phyloP scores from a whole-genome alignment of 2,329 filamentous ascomycete genomes.

The Aspergillus fructus region DNA sequence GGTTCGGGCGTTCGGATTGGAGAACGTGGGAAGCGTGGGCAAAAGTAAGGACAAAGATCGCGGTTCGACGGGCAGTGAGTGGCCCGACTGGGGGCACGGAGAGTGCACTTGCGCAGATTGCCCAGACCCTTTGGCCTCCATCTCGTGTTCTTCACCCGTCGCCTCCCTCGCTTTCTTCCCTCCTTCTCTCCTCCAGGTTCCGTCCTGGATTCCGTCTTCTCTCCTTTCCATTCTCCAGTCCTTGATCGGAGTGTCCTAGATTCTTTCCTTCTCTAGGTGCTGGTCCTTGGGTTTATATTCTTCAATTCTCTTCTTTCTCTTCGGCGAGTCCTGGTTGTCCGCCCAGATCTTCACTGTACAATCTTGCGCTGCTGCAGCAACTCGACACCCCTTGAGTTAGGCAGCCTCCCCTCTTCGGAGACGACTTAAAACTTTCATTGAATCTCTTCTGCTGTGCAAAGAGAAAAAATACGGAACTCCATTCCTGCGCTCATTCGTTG shows the following conservation, averaged over 20 bases:
- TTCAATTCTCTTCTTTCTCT: slow-evolving; percentile 8
- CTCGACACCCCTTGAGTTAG: slow-evolving; percentile 23
- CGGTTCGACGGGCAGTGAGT: neutral
- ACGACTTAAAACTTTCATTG: slow-evolving; percentile 5
- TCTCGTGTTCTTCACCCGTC: neutral
- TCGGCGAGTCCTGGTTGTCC: slow-evolving; percentile 41
- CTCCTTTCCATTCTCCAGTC: slow-evolving; percentile 25
- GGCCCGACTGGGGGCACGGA: neutral
- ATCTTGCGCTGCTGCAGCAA: slow-evolving; percentile 20
- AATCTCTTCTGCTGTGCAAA: slow-evolving; percentile 32
- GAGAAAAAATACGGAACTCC: slow-evolving; percentile 17
- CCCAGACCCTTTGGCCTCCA: neutral
- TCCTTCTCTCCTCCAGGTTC: slow-evolving; percentile 16
- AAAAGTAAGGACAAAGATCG: neutral
- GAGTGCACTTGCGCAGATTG: neutral
- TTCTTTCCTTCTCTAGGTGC: slow-evolving; percentile 23
- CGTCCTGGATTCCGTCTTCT: slow-evolving; percentile 22
- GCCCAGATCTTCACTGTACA: slow-evolving; percentile 31
- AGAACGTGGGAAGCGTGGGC: neutral
- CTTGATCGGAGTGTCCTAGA: slow-evolving; percentile 31
- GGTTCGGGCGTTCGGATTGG: neutral
- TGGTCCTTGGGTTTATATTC: slow-evolving; percentile 14
- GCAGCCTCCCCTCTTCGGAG: slow-evolving; percentile 19
- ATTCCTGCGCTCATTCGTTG: slow-evolving; percentile 9
- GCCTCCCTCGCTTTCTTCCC: slow-evolving; percentile 12